Percentiles rank a stretch among this genome's conserved stretches.
These are phyloP conservation scores for Phylloporus rhodoxanthus DNA, from an alignment of 768 basidiomycete species.

Conservation along the genomic window DNA sequence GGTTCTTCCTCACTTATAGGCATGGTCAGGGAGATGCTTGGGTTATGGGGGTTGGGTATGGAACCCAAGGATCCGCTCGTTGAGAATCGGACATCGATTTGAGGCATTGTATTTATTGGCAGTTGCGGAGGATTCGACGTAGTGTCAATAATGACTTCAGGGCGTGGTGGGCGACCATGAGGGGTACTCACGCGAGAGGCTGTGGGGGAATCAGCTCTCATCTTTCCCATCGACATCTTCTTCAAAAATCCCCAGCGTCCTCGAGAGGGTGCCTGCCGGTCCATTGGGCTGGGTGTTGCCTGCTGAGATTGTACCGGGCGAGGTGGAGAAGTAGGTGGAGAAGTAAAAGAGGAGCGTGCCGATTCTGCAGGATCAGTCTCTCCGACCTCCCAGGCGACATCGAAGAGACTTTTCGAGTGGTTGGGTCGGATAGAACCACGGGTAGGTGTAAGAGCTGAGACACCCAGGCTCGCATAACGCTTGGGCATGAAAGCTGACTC, in stretches of 20 bases:
- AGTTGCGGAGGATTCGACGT: constrained; percentile 23
- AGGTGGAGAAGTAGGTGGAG: constrained; percentile 26
- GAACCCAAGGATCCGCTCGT: constrained; percentile 59
- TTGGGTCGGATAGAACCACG: constrained; percentile 33
- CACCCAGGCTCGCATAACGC: constrained; percentile 67
- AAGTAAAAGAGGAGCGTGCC: constrained; percentile 21
- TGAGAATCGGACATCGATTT: constrained; percentile 67
- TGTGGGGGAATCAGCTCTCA: constrained; percentile 57
- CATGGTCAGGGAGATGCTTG: constrained; percentile 26
- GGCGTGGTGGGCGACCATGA: constrained; percentile 16
- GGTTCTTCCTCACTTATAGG: constrained; percentile 20
- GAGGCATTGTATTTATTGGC: constrained; percentile 43
- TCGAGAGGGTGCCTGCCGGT: constrained; percentile 24
- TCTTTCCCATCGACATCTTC: constrained; percentile 98
- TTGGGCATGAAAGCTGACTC: constrained; percentile 39
- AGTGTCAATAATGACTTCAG: constrained; percentile 14
- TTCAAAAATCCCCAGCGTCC: constrained; percentile 93
- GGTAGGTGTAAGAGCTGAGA: constrained; percentile 32
- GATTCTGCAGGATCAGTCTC: constrained; percentile 12
- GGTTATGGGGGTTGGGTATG: constrained; percentile 32
- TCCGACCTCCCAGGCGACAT: constrained; percentile 37
- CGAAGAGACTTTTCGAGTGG: constrained; percentile 45
- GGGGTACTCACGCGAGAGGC: constrained; percentile 35
- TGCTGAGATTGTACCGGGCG: constrained; percentile 14
- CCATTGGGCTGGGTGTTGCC: constrained; percentile 18